Conservation (phyloP, 768 basidiomycete species). For the Hemileccinum impolitum region DNA sequence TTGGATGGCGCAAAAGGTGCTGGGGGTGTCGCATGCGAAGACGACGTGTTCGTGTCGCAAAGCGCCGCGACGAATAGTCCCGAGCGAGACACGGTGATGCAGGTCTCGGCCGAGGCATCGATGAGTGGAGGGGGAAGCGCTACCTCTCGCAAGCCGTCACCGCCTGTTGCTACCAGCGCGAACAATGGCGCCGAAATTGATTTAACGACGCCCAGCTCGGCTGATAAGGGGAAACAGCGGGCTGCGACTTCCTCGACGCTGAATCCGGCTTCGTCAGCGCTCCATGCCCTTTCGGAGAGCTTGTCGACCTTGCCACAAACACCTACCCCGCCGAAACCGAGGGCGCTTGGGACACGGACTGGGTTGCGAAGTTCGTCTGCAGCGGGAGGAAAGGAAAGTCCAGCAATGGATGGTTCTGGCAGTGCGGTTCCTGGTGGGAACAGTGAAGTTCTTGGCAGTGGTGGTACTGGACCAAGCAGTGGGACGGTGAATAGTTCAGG, state of each 20-base stretch:
- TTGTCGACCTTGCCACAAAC: conserved; percentile 48
- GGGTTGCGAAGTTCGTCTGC: conserved; percentile 44
- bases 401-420: conserved; percentile 33
- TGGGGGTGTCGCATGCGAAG: background rate
- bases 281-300: conserved; percentile 61
- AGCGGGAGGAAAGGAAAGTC: conserved; percentile 18
- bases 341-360: conserved; percentile 46
- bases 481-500: conserved; percentile 20
- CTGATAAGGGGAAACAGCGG: conserved; percentile 24
- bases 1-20: background rate
- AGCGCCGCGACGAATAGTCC: background rate
- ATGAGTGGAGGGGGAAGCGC: background rate
- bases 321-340: conserved; percentile 27
- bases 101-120: conserved; percentile 7
- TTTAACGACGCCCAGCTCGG: conserved; percentile 10
- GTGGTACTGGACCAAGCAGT: conserved; percentile 14
- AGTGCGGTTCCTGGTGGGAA: conserved; percentile 25
- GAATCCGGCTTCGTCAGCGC: conserved; percentile 38
- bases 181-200: conserved; percentile 10
- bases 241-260: conserved; percentile 16
- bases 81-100: conserved; percentile 5
- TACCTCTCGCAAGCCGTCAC: conserved; percentile 14
- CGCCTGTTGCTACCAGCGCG: conserved; percentile 1
- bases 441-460: conserved; percentile 17
- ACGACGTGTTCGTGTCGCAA: conserved; percentile 10